phyloP scores from a whole-genome alignment of 176 grass and related monocot species.

The Phoenix roebelenii region DNA sequence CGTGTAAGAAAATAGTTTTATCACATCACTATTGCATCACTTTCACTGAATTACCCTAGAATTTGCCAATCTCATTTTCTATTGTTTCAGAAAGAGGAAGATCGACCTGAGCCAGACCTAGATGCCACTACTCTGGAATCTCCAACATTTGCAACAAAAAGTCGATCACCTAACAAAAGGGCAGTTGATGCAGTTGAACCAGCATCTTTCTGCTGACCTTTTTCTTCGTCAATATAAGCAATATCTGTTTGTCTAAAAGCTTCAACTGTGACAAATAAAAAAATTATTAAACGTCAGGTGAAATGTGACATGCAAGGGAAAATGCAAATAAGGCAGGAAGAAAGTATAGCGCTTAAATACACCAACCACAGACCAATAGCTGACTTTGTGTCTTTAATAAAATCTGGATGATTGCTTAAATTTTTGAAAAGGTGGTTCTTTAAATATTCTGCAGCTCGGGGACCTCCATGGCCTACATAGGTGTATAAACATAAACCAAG shows the following conservation, averaged over 20 bases:
- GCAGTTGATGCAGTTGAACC: conserved; percentile 36
- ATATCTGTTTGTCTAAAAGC: conserved; percentile 32
- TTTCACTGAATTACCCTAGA: too few relatives aligned
- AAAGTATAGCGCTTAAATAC: conserved; percentile 5
- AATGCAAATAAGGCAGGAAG: conserved; percentile 3
- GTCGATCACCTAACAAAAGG: conserved; percentile 24
- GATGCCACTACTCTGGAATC: conserved; percentile 34
- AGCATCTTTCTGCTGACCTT: conserved; percentile 28
- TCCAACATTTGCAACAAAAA: conserved; percentile 38
- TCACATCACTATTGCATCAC: too few relatives aligned
- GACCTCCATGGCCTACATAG: conserved; percentile 29
- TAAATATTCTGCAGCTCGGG: conserved; percentile 28
- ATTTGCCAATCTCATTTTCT: too few relatives aligned
- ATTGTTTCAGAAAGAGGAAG: too few relatives aligned
- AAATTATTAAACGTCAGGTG: conserved; percentile 7
- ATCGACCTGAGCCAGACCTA: conserved; percentile 28
- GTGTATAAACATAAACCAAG: conserved; percentile 13
- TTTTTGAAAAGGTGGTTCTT: conserved; percentile 34
- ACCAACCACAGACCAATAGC: conserved; percentile 47
- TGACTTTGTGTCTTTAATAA: conserved; percentile 27
- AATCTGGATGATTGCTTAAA: conserved; percentile 30
- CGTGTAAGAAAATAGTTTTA: too few relatives aligned
- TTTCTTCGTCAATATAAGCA: conserved; percentile 22
- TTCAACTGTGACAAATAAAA: conserved; percentile 24
- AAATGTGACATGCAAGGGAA: neutral